These are phyloP conservation scores for Solanum commersonii DNA, from an alignment of 257 asterid genomes.

Conservation along the genomic window DNA sequence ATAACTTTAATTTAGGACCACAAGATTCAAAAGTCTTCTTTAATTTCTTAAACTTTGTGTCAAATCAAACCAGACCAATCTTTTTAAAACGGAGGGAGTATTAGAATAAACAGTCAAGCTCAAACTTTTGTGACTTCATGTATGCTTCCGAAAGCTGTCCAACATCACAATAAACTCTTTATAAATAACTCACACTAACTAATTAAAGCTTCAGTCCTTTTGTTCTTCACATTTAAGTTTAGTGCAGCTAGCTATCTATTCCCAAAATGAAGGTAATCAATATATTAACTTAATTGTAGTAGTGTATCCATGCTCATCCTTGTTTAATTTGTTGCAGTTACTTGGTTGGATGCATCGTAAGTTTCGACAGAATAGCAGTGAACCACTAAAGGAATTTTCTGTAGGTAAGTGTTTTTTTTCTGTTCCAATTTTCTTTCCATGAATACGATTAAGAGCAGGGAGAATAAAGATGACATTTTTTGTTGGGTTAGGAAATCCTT, in stretches of 20 bases:
- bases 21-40: no score
- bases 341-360: conserved; percentile 98
- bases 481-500: conserved; percentile 23
- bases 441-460: not conserved
- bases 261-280: conserved; percentile 55
- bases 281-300: not conserved
- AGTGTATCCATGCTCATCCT: not conserved
- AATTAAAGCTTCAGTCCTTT: conserved; percentile 19
- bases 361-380: conserved; percentile 66
- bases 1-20: no score
- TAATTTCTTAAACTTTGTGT: no score
- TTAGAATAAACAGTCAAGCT: not conserved
- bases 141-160: conserved; percentile 1
- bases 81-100: no score
- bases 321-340: conserved; percentile 42
- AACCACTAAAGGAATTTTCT: conserved; percentile 54
- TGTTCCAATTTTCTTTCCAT: not conserved
- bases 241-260: conserved; percentile 2
- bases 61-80: no score
- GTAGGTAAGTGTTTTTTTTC: conserved; percentile 34
- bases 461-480: not conserved
- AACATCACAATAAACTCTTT: not conserved
- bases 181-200: conserved; percentile 1
- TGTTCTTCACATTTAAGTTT: conserved; percentile 4
- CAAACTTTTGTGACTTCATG: conserved; percentile 15